Percentiles rank a stretch among this genome's conserved stretches.
These are phyloP conservation scores for Trichoderma semiorbis DNA, from an alignment of 2,329 filamentous ascomycete species.

Conservation along the genomic window DNA sequence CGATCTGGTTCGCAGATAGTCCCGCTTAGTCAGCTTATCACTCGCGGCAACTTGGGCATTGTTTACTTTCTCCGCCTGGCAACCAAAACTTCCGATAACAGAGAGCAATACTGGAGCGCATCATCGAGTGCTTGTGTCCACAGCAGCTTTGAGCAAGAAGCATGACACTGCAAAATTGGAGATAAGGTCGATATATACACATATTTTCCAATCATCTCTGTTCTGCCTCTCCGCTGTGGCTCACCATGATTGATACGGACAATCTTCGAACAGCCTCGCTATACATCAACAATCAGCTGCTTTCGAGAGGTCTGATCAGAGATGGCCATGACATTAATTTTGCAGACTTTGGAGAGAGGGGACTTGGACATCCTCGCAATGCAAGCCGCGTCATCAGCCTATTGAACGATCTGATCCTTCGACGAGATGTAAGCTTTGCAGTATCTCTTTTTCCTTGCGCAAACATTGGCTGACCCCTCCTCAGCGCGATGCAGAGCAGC, in stretches of 20 bases:
- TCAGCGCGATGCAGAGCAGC: slow-evolving; percentile 84
- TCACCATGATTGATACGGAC: slow-evolving; percentile 53
- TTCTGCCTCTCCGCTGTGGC: background rate
- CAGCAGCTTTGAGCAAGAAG: background rate
- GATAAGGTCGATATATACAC: background rate
- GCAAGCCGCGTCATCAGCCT: slow-evolving; percentile 89
- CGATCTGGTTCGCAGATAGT: background rate
- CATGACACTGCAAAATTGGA: background rate
- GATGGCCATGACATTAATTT: slow-evolving; percentile 80
- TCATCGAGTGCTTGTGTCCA: background rate
- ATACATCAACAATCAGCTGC: slow-evolving; percentile 70
- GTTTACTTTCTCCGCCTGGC: slow-evolving; percentile 41
- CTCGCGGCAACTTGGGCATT: slow-evolving; percentile 25
- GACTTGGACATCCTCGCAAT: slow-evolving; percentile 54
- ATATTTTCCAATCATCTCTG: background rate
- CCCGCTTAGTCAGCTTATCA: slow-evolving; percentile 21
- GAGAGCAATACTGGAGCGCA: background rate
- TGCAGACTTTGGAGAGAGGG: slow-evolving; percentile 62
- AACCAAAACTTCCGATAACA: slow-evolving; percentile 28
- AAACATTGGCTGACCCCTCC: slow-evolving; percentile 18
- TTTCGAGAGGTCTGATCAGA: slow-evolving; percentile 61
- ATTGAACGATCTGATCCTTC: slow-evolving; percentile 86
- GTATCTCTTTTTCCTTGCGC: background rate
- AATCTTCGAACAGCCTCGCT: slow-evolving; percentile 65
- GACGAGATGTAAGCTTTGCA: slow-evolving; percentile 68